Percentiles rank a stretch among this genome's conserved stretches.
Conservation (phyloP, 2,329 filamentous ascomycete genomes). For the Penicillium sclerotigenum region DNA sequence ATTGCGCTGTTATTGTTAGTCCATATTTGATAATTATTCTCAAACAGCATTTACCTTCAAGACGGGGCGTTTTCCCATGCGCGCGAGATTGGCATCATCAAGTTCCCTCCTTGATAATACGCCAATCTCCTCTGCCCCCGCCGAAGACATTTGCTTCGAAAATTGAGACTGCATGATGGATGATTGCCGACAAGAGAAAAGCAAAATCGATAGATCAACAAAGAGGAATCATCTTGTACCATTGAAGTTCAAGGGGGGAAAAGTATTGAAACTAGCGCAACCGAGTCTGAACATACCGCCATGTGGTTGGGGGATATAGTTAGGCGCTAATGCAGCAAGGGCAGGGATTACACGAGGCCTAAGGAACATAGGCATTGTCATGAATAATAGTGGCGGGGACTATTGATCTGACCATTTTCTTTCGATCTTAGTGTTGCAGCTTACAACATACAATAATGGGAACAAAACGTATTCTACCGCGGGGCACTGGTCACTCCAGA, state of each 20-base stretch:
- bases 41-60: conserved; percentile 34
- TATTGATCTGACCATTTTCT: not conserved
- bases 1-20: conserved; percentile 31
- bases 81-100: conserved; percentile 47
- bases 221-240: not conserved
- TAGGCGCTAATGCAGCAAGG: not conserved
- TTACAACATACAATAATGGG: not conserved
- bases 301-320: not conserved
- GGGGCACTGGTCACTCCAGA: not conserved
- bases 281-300: not conserved
- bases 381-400: not conserved
- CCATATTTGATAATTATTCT: not conserved
- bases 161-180: conserved; percentile 11
- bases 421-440: too few relatives aligned
- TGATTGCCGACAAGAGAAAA: not conserved
- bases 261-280: not conserved
- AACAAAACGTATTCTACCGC: not conserved
- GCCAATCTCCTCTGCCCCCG: conserved; percentile 13
- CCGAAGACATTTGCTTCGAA: conserved; percentile 12
- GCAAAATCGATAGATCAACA: not conserved
- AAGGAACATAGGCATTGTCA: not conserved
- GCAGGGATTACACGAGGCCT: not conserved
- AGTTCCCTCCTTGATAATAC: conserved; percentile 19
- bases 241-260: not conserved
- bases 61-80: conserved; percentile 52